Evolutionary conservation across 495 filamentous ascomycete species (phyloP).

Genomic region (Xylaria nigripes): DNA sequence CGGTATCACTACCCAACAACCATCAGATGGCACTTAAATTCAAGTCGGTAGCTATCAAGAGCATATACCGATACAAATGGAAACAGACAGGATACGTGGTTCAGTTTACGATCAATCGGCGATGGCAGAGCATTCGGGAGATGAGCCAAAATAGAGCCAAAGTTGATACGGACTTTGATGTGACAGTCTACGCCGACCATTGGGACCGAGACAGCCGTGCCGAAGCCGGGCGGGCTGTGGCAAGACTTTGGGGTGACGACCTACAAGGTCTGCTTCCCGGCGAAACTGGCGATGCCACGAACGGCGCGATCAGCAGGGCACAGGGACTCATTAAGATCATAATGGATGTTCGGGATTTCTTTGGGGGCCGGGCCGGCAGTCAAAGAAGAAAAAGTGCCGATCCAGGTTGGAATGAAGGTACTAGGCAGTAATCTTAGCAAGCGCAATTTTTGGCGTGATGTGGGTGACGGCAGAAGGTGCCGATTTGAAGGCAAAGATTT

Average conservation of each 20-base stretch:
- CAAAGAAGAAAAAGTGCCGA: not conserved
- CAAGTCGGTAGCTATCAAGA: constrained; percentile 40
- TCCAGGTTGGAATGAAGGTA: not conserved
- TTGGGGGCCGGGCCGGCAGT: constrained; percentile 4
- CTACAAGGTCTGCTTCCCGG: constrained; percentile 42
- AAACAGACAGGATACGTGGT: constrained; percentile 43
- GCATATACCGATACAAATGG: constrained; percentile 41
- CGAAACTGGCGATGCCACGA: not conserved
- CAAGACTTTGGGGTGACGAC: constrained; percentile 32
- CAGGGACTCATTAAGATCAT: constrained; percentile 22
- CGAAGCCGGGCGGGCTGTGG: constrained; percentile 14
- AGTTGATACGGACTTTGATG: constrained; percentile 32
- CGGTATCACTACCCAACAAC: not conserved
- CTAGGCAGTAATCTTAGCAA: not conserved
- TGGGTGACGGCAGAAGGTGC: not conserved
- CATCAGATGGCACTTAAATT: constrained; percentile 11
- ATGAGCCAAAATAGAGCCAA: constrained; percentile 9
- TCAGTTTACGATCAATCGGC: constrained; percentile 49
- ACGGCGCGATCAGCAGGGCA: constrained; percentile 14
- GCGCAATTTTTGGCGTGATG: not conserved
- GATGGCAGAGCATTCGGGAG: constrained; percentile 29
- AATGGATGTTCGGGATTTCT: constrained; percentile 18
- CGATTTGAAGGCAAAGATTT: no score
- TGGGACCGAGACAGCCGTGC: constrained; percentile 41
- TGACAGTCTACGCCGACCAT: constrained; percentile 39